phyloP scores from a whole-genome alignment of 1,284 basidiomycete species.

The Apiotrichum veenhuisii region DNA sequence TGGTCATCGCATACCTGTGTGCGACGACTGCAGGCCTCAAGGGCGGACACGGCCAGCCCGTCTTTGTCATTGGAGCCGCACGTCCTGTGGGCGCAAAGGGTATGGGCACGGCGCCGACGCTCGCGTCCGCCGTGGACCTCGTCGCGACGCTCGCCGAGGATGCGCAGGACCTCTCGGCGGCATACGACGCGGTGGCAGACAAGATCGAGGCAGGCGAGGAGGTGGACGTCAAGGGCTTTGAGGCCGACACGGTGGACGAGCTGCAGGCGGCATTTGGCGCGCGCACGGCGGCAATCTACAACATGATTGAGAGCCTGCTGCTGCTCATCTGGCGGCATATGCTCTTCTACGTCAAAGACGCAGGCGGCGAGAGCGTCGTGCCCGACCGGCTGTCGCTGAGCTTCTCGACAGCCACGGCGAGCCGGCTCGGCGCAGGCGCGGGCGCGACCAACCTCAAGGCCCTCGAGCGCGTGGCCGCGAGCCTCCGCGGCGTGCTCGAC shows the following conservation, averaged over 20 bases:
- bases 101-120: constrained; percentile 35
- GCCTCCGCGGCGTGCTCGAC: constrained; percentile 39
- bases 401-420: constrained; percentile 22
- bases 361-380: constrained; percentile 25
- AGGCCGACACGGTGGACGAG: constrained; percentile 14
- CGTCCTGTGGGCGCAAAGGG: constrained; percentile 22
- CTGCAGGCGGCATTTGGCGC: constrained; percentile 12
- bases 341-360: constrained; percentile 53
- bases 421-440: constrained; percentile 22
- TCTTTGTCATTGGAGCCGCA: constrained; percentile 37
- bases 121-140: constrained; percentile 31
- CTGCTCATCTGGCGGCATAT: constrained; percentile 83
- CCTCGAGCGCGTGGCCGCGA: constrained; percentile 37
- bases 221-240: constrained; percentile 11
- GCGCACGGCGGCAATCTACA: constrained; percentile 12
- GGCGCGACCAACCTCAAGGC: constrained; percentile 24
- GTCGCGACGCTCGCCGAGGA: constrained; percentile 34
- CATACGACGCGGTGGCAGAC: constrained; percentile 33
- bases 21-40: constrained; percentile 36
- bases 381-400: constrained; percentile 35
- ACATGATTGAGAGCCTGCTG: constrained; percentile 74
- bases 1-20: constrained; percentile 37
- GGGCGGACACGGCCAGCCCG: constrained; percentile 32
- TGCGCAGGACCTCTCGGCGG: constrained; percentile 26
- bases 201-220: constrained; percentile 26